Percentiles rank a stretch among this genome's conserved stretches.
Evolutionary conservation across 805 yeast species (phyloP).

Genomic region (Kodamaea lidongshanica): DNA sequence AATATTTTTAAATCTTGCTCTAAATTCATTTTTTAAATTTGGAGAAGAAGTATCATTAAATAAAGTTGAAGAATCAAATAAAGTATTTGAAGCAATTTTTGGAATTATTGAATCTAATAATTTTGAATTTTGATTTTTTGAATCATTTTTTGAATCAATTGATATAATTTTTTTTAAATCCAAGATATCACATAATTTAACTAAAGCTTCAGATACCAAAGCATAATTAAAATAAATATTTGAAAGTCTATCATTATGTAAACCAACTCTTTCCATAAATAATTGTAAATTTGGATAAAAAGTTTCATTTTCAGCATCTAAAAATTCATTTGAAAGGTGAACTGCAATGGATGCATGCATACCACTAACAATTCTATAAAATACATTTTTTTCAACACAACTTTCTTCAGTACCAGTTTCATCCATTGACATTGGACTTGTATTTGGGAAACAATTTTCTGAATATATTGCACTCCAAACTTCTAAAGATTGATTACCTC

Average conservation of each 20-base stretch:
- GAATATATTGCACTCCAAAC: conserved; percentile 91
- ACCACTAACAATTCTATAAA: conserved; percentile 82
- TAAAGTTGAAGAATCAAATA: conserved; percentile 43
- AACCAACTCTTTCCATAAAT: conserved; percentile 87
- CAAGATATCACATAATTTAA: conserved; percentile 43
- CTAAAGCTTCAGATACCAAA: conserved; percentile 71
- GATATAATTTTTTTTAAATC: conserved; percentile 23
- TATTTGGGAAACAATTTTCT: conserved; percentile 77
- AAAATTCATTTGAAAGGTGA: conserved; percentile 79
- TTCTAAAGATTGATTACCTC: conserved; percentile 84
- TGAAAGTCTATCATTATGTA: conserved; percentile 79
- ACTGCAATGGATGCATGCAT: conserved; percentile 94
- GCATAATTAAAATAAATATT: conserved; percentile 92
- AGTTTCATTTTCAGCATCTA: conserved; percentile 54
- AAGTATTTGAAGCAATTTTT: conserved; percentile 35
- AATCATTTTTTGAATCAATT: too few species aligned
- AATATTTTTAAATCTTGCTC: conserved; percentile 79
- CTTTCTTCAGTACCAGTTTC: conserved; percentile 33
- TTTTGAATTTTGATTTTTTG: conserved; percentile 21
- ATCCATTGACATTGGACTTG: conserved; percentile 31
- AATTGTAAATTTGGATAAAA: conserved; percentile 80
- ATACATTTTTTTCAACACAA: conserved; percentile 83
- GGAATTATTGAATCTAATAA: conserved; percentile 30
- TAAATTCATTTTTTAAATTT: conserved; percentile 75
- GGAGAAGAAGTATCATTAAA: conserved; percentile 41